These are phyloP conservation scores for Saksenaea oblongispora DNA, from an alignment of 371 early-diverging fungal species.

Conservation along the genomic window DNA sequence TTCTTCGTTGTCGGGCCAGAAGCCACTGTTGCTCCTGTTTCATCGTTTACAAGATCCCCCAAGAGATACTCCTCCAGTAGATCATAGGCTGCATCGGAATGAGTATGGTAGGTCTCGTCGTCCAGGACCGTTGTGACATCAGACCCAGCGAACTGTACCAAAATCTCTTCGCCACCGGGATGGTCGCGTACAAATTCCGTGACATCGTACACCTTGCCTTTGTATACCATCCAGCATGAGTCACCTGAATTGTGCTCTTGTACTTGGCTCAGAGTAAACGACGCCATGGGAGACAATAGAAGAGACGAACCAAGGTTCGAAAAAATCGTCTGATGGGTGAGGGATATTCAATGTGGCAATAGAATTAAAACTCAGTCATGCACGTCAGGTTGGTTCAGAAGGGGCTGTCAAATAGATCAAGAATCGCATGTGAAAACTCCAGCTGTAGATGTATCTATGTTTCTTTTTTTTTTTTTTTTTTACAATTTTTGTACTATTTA, in stretches of 20 bases:
- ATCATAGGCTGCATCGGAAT: conserved; percentile 85
- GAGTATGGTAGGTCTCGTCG: conserved; percentile 75
- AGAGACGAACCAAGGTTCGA: neutral
- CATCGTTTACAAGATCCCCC: conserved; percentile 55
- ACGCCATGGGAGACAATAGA: neutral
- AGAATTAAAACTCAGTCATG: neutral
- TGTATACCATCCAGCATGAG: conserved; percentile 65
- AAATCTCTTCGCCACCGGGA: conserved; percentile 78
- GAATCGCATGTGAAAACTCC: neutral
- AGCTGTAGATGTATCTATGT: neutral
- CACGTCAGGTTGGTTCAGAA: neutral
- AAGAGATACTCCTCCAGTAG: conserved; percentile 81
- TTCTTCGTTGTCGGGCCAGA: conserved; percentile 17
- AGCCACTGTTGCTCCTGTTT: neutral
- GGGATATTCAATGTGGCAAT: neutral
- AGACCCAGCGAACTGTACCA: conserved; percentile 77
- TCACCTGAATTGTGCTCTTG: conserved; percentile 14
- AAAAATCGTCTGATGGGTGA: neutral
- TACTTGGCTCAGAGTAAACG: conserved; percentile 10
- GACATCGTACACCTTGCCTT: conserved; percentile 80
- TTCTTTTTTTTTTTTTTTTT: neutral
- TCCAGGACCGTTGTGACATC: conserved; percentile 72
- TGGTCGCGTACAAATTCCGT: conserved; percentile 76
- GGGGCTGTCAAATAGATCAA: neutral
- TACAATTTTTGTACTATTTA: conserved; percentile 3